These are phyloP conservation scores for Phyllosticta paracitricarpa DNA, from an alignment of 2,329 filamentous ascomycete genomes.

Conservation along the genomic window DNA sequence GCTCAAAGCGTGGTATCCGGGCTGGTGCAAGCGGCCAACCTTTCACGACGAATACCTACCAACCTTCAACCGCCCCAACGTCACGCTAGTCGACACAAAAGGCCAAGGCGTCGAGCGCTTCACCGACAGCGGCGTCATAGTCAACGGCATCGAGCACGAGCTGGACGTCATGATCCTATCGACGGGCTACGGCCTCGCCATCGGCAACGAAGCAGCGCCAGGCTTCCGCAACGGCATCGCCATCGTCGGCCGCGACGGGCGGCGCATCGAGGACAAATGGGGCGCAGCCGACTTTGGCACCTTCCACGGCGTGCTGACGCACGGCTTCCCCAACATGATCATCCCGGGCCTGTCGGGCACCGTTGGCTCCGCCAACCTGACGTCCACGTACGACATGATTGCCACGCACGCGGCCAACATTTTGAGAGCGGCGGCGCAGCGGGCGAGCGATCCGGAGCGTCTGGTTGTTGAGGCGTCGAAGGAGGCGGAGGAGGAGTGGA, in stretches of 20 bases:
- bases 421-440: neutral
- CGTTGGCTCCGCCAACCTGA: constrained; percentile 24
- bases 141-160: constrained; percentile 38
- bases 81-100: constrained; percentile 51
- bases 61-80: constrained; percentile 49
- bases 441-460: neutral
- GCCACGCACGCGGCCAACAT: neutral
- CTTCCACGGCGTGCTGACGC: constrained; percentile 41
- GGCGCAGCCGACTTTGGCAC: constrained; percentile 26
- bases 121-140: constrained; percentile 39
- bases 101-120: constrained; percentile 41
- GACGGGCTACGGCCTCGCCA: constrained; percentile 34
- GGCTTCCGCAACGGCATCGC: constrained; percentile 25
- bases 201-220: constrained; percentile 15
- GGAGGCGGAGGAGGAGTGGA: neutral
- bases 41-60: constrained; percentile 52
- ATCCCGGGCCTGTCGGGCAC: constrained; percentile 22
- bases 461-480: neutral
- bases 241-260: constrained; percentile 36
- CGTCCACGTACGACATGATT: neutral
- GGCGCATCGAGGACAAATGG: constrained; percentile 39
- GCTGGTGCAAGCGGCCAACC: constrained; percentile 53
- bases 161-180: constrained; percentile 39
- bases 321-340: constrained; percentile 48
- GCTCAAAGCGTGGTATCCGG: constrained; percentile 51